phyloP scores from a whole-genome alignment of 441 rosid genomes.

The Arabidopsis lyrata region DNA sequence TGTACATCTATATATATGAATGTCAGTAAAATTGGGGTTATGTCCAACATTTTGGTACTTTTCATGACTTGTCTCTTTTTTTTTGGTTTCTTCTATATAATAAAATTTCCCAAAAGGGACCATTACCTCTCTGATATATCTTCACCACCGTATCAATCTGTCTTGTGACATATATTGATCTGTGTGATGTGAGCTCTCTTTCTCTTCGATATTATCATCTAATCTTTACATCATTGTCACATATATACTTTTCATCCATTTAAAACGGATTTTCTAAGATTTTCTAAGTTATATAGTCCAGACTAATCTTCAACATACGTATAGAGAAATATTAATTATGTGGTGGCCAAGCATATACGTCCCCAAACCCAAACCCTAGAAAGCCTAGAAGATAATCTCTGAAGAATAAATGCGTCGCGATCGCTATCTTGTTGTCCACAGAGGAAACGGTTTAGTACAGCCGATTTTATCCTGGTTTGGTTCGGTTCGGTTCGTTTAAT shows the following conservation, averaged over 20 bases:
- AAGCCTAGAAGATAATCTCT: conserved; percentile 11
- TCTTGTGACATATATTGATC: conserved; percentile 38
- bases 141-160: conserved; percentile 42
- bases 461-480: not conserved
- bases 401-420: not conserved
- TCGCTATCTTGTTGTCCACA: conserved; percentile 7
- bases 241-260: conserved; percentile 15
- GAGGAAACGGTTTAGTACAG: not conserved
- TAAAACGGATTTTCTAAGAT: conserved; percentile 23
- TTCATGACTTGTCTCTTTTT: conserved; percentile 51
- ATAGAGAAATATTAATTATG: conserved; percentile 15
- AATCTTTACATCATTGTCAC: conserved; percentile 30
- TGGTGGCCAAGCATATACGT: conserved; percentile 25
- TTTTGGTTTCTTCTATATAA: conserved; percentile 42
- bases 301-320: conserved; percentile 20
- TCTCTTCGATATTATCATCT: conserved; percentile 35
- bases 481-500: not conserved
- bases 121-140: conserved; percentile 43
- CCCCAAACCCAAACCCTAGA: conserved; percentile 14
- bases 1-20: conserved; percentile 35
- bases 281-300: conserved; percentile 9
- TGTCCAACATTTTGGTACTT: conserved; percentile 63
- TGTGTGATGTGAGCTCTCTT: conserved; percentile 31
- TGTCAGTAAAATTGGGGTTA: conserved; percentile 44
- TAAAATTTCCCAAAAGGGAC: conserved; percentile 48